These are phyloP conservation scores for Acacia melanoxylon DNA, from an alignment of 306 rosid species.

Conservation along the genomic window DNA sequence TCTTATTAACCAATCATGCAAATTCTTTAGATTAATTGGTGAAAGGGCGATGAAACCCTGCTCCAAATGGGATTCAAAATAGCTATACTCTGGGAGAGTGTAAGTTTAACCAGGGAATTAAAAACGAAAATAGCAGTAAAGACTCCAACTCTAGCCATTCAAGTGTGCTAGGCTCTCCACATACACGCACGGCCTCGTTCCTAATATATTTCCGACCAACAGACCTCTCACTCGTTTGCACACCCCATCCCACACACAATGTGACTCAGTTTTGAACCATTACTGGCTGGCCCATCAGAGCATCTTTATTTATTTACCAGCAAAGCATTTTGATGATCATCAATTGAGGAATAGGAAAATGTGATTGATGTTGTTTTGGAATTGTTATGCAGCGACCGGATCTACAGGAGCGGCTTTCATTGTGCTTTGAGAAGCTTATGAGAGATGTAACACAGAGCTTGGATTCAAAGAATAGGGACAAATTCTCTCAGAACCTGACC, in stretches of 20 bases:
- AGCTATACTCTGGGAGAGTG: background rate
- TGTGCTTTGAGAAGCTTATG: constrained; percentile 53
- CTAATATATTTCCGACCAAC: too few species aligned
- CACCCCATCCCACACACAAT: background rate
- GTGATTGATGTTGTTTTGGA: background rate
- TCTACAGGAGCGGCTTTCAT: constrained; percentile 38
- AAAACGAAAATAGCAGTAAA: background rate
- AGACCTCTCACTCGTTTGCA: background rate
- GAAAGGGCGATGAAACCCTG: background rate
- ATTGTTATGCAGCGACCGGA: constrained; percentile 41
- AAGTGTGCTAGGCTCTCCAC: background rate
- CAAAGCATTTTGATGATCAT: background rate
- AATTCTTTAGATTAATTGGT: background rate
- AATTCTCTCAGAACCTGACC: constrained; percentile 44
- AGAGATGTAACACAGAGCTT: constrained; percentile 39
- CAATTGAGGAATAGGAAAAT: background rate
- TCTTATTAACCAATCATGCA: background rate
- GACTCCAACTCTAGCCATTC: background rate
- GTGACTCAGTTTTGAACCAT: background rate
- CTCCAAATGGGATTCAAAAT: too few species aligned
- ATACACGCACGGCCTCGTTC: too few species aligned
- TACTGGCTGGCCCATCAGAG: background rate
- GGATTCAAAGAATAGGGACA: constrained; percentile 46
- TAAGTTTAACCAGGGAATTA: background rate
- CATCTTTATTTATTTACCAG: too few species aligned